Base-by-base conservation (phyloP, 2,329 filamentous ascomycete species). In the Claviceps cyperi region DNA sequence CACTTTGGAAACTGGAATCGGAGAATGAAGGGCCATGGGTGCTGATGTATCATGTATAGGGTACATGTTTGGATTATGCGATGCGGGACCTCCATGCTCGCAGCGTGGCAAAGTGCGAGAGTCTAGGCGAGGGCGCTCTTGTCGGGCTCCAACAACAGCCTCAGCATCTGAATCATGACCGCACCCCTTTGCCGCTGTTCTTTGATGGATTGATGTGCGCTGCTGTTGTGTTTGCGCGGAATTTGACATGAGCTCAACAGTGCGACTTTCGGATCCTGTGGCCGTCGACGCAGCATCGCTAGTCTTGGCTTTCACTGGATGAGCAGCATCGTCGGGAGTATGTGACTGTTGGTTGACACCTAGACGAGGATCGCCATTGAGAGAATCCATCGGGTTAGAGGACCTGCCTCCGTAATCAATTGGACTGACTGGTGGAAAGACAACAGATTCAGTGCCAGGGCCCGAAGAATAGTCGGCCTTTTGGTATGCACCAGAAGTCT, bases 1-100 rank as follows among this genome's bases (percentile, higher is more conserved):
- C 22, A 55, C 37, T 35, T 57, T 56, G 8, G 56, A 53, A 40
- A 54, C n/a, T 5, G 52, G 54, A 41, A 55, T 50, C 24, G 53
- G 47, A 8, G 54, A 51, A 41, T 53, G 39, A 41, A 55, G 53
- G 7, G 54, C 9, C 28, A 28, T 46, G 8, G 52, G 52, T 3
- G 46, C 39, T 38, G 50, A 22, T 46, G 36, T 8, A 7, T 38
- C 39, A 24, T 47, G 43, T n/a, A 36, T 7, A 11, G 21, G 4
- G 6, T 43, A 15, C 19, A 2, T 17, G 17, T 19, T 38, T 17
- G 37, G 19, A 14, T n/a, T 14, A 11, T 47, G 32, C 8, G 35
- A 36, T 11, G 15, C 19, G 19, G 13, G 6, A 39, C 36, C n/a
- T 28, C 21, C 19, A 43, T 52, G 37, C 21, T 37, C 40, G 32